Evolutionary conservation across 1,139 yeast species (phyloP), one percentile per base, ranked within the genome.

Genomic region (Tardiomyces depauwii): DNA sequence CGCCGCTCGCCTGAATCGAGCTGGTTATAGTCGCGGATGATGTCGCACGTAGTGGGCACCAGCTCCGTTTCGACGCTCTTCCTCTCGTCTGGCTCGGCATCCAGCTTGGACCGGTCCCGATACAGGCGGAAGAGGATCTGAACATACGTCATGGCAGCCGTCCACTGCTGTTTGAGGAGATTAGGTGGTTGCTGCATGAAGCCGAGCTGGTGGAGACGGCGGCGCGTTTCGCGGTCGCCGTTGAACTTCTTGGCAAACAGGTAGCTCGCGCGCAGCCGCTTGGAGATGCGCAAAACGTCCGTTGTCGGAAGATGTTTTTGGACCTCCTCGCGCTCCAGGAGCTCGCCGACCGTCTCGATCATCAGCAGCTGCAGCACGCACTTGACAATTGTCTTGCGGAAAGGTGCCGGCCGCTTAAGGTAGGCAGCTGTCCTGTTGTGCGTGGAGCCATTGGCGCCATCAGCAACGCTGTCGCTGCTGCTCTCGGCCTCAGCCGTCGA

Each of bases 101-200:
- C 50, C 18, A 59, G 51, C 45, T 60, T 58, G 10, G 72, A 77
- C 44, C 76, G 78, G 57, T 85, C 89, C 55, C 87, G 77, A 62
- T 86, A 88, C 63, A 91, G 70, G 55, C 83, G 74, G 71, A 91
- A 84, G 72, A 86, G 73, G 43, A 88, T 76, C 54, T 82, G 81
- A 53, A 91, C 79, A 62, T 81, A 84, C 1, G 88, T 95, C 1
- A 95, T 91, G 1, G 95, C 83, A 0, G 96, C 79, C 19, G 88
- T 80, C 0, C 94, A 81, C 63, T 93, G 98, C 64, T 93, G 98
- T 56, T 86, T 85, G 55, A 89, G 70, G 55, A 93, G 69, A 59
- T 91, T 93, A 19, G 99, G 98, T 51, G 89, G 73, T 60, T 91
- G 83, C 58, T 87, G 95, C 67, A 89, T 91, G 36, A 88, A 81